Base-by-base conservation (phyloP, 2,329 filamentous ascomycete species). In the Pseudopyrenochaeta lycopersici region DNA sequence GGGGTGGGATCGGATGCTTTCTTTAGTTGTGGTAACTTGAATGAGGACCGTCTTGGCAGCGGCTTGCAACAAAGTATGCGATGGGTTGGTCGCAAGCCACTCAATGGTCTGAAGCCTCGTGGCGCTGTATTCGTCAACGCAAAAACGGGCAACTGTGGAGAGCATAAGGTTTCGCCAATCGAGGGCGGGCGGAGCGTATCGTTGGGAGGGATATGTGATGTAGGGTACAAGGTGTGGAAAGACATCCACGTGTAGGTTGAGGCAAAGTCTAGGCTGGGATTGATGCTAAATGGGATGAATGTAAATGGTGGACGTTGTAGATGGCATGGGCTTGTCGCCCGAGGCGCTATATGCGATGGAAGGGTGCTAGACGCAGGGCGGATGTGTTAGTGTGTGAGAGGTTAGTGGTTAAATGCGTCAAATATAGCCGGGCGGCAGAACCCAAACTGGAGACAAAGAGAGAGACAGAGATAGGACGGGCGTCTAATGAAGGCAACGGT, bases 151-250 rank as follows among this genome's bases (percentile, higher is more conserved):
- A 21, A 29, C 23, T 38, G 33, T 46, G 42, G 49, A 46, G 42
- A 23, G 42, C 21, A 46, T 46, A 40, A 23, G 40, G 42, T 51
- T 51, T 51, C 48, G 48, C 23, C 41, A 40, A 51, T 51, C 41
- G 41, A 15, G 41, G 38, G 39, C 27, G n/a, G 46, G 33, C 38
- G 30, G 21, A 38, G 49, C 27, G 32, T 41, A 41, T 46, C 42
- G 49, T 27, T 32, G 49, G 49, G 35, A 33, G 21, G n/a, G n/a
- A n/a, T n/a, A n/a, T n/a, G n/a, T n/a, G n/a, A 41, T 29, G 46
- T 14, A 21, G 27, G 23, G 21, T 18, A 39, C 36, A 21, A 18
- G 11, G 11, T 14, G 32, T 35, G 4, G 4, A 35, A n/a, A 17
- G 4, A 35, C 12, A 35, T 14, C 32, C 32, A 35, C 12, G 32